Evolutionary conservation across 257 asterid genomes (phyloP), one percentile per base, ranked within the genome.

Genomic region (Agastache rugosa): DNA sequence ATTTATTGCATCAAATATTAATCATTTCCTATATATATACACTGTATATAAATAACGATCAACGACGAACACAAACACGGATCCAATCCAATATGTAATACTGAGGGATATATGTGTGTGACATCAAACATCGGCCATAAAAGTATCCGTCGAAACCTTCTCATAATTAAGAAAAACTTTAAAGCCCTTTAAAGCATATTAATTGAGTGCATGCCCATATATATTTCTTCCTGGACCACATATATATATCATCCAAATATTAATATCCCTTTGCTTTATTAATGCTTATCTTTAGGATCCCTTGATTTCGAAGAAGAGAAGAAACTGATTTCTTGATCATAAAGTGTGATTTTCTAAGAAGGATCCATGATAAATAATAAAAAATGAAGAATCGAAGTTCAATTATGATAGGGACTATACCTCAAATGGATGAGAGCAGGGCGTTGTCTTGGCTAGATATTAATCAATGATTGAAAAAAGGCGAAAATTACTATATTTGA

Each of bases 221-320:
- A 79, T 42, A 66, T 69, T 55, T 60, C 62, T 76, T 58, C 5
- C n/a, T 75, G 80, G 80, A 70, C 83, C 80, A 70, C 74, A 56
- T 63, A 54, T 54, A 51, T 67, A 0, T 31, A 45, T 47, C n/a
- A 23, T 37, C 17, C 8, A 73, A 65, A 42, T 47, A 10, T 48
- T 69, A n/a, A n/a, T n/a, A 47, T 50, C 66, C 29, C 50, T 51
- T 53, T 44, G 8, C 65, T 62, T 51, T 41, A 9, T 74, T 79
- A 35, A 65, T 44, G 51, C 64, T 66, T 56, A 72, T 78, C 65
- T 78, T 9, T 22, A 7, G 45, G 15, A 16, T 62, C 39, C 54
- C 25, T 66, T 66, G 8, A 45, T 66, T 14, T 44, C 11, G 14
- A 66, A 27, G 12, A 25, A 23, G 23, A 66, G 41, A 25, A 45